These are phyloP conservation scores for Entelexis paramagnoliae DNA, from an alignment of 1,139 yeast genomes.

Conservation along the genomic window DNA sequence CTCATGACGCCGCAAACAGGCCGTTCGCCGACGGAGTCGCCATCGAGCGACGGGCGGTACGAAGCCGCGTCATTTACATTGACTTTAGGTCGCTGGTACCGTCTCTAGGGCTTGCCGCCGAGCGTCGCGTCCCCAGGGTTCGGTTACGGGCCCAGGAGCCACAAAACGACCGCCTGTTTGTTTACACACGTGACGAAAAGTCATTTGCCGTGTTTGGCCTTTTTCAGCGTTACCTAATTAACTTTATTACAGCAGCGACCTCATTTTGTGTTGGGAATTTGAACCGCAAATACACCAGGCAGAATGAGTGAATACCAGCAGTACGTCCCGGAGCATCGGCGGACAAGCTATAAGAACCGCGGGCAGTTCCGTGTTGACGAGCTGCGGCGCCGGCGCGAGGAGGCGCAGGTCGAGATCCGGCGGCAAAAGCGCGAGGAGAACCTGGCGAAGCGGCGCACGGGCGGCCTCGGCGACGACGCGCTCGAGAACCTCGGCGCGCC, in stretches of 20 bases:
- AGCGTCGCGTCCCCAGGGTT: constrained; percentile 6
- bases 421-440: constrained; percentile 95
- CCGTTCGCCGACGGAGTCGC: too few species aligned
- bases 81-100: too few species aligned
- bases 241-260: constrained; percentile 4
- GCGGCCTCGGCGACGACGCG: constrained; percentile 34
- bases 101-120: constrained; percentile 3
- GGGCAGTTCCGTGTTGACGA: constrained; percentile 93
- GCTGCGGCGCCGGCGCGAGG: constrained; percentile 94
- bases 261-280: neutral
- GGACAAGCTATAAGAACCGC: constrained; percentile 91
- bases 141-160: neutral
- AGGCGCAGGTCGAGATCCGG: constrained; percentile 91
- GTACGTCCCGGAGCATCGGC: constrained; percentile 94
- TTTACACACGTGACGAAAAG: constrained; percentile 6
- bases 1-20: too few species aligned
- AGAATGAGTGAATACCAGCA: constrained; percentile 61
- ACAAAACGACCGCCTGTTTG: constrained; percentile 1
- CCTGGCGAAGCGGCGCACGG: constrained; percentile 82
- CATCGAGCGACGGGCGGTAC: too few species aligned
- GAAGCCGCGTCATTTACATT: too few species aligned
- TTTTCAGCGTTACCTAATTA: constrained; percentile 6
- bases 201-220: constrained; percentile 6
- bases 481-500: constrained; percentile 31
- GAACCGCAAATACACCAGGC: neutral